A percentile compares a stretch with the other conserved stretches of the same genome.
phyloP scores from a whole-genome alignment of 495 filamentous ascomycete genomes.

The Trichoderma asperelloides region DNA sequence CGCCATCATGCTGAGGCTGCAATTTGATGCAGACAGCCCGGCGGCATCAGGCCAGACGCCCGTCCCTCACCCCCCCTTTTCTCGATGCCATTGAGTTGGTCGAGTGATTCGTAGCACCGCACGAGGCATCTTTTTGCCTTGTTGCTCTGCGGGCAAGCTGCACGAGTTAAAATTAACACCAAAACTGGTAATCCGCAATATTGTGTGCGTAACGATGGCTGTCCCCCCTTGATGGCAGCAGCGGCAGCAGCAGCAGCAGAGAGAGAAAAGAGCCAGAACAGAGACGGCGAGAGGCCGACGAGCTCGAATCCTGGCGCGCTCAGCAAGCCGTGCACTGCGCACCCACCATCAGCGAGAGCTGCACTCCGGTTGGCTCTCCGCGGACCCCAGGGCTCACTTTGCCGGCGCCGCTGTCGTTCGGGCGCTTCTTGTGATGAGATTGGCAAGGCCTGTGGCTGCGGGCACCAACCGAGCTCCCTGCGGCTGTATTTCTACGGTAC shows the following conservation, averaged over 20 bases:
- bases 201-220: background rate
- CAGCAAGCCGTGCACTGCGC: background rate
- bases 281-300: background rate
- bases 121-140: no score
- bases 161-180: no score
- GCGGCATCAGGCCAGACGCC: background rate
- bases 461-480: no score
- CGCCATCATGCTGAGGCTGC: background rate
- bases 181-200: background rate
- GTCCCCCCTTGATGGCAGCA: background rate
- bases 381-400: background rate
- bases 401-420: no score
- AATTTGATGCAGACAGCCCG: background rate
- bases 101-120: background rate
- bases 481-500: background rate
- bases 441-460: no score
- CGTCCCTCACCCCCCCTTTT: background rate
- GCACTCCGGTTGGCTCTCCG: background rate
- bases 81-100: background rate
- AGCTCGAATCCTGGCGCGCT: background rate
- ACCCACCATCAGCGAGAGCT: background rate
- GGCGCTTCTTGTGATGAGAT: no score
- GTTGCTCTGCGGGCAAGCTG: no score
- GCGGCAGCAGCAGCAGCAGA: background rate
- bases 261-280: background rate